Evolutionary conservation across 2,329 filamentous ascomycete species (phyloP), one percentile per base, ranked within the genome.

Genomic region (Zymoseptoria ardabiliae): DNA sequence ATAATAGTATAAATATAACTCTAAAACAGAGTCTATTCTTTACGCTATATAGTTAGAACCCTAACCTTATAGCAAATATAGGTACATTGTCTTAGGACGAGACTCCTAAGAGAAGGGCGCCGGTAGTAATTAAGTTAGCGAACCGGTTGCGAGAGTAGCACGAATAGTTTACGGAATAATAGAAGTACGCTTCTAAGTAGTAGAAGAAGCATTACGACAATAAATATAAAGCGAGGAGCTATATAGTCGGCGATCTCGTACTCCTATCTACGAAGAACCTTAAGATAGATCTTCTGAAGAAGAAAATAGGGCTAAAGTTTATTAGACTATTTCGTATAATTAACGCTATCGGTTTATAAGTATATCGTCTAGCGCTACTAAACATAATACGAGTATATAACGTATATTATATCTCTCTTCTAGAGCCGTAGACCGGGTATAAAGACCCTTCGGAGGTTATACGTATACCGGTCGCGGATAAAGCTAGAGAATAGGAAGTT

Each of bases 191-290:
- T 22, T 13, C 25, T 23, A 30, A 57, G 28, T 28, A 25, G 23
- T 53, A 61, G 23, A 54, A 22, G 11, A 35, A 57, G 35, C 23
- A 59, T 10, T 52, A 57, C 53, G 57, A 64, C 35, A 57, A 28
- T 17, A 54, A 48, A 35, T 25, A 58, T 20, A 60, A 51, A 50
- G 4, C 30, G 50, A 45, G 35, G 56, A 55, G 45, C 30, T 54
- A 20, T 21, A 20, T 30, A 5, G 28, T 54, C 4, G 17, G 53
- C 6, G 20, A 62, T 13, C 13, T 48, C 50, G 54, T 61, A 61
- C n/a, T 55, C 13, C 54, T 55, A 49, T 54, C 53, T 30, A 54
- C 13, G n/a, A 54, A 54, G 53, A 54, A 54, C 35, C 28, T 54
- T 45, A 54, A 54, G 28, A 28, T 54, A 20, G 28, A 54, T 20